Evolutionary conservation across 73 alveolate species (phyloP), one percentile per base, ranked within the genome.

Genomic region (Urostyla sp.): DNA sequence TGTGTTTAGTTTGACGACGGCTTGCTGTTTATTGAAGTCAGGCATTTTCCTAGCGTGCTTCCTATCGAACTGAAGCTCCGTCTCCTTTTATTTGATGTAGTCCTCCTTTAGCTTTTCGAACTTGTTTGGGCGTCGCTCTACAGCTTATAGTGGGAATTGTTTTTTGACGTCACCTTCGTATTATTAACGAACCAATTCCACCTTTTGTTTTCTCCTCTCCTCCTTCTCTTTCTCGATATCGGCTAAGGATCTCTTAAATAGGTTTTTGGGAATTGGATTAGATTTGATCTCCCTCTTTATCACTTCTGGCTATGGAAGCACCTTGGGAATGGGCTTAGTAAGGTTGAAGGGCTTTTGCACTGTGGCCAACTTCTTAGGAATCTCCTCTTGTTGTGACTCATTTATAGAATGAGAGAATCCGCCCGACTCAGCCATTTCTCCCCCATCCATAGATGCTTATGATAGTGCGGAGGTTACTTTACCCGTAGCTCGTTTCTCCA

Each of bases 251-350:
- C 87, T 94, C 51, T 91, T 90, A 84, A 82, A 94, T 48, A 89
- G 81, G 34, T 74, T 91, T 75, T 83, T 80, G 21, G 98, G 98
- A 52, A 94, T 85, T 38, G 98, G 98, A 46, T 92, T 94, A 32
- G 92, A 88, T 75, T 84, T 89, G 0, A 74, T 51, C 63, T 90
- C 90, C 66, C 94, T 87, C 32, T 90, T 82, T 35, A 94, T 67
- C 23, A 95, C 94, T 63, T 82, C 92, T n/a, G 98, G 98, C 66
- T 94, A 93, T 45, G 90, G 94, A 24, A 94, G 78, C 2, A 91
- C 92, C 85, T 96, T 94, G 8, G 98, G 98, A 76, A 94, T 96
- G 45, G 96, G 94, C 85, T 92, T 91, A 43, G 98, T 94, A 69
- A 96, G 76, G 58, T 96, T 96, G 76, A 96, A 96, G 0, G 99